A percentile compares a stretch with the other conserved stretches of the same genome.
These are phyloP conservation scores for Jacaranda copaia DNA, from an alignment of 257 asterid genomes.

Conservation along the genomic window DNA sequence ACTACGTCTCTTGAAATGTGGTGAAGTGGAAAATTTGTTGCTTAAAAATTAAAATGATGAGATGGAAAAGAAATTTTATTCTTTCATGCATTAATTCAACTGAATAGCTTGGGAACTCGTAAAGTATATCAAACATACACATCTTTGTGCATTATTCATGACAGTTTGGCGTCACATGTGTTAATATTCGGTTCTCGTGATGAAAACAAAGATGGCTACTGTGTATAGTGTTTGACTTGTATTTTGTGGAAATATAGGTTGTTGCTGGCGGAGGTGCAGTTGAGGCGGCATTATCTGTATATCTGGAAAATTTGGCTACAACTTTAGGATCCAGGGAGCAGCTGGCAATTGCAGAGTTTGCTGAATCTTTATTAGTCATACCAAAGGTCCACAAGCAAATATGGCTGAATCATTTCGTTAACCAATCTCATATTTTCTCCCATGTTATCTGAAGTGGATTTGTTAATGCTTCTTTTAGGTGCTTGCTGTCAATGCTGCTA, in stretches of 20 bases:
- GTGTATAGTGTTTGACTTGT: conserved; percentile 4
- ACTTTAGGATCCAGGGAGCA: conserved; percentile 98
- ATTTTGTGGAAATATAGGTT: conserved; percentile 57
- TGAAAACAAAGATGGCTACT: neutral
- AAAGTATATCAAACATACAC: neutral
- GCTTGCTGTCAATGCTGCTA: conserved; percentile 98
- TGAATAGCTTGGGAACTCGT: neutral
- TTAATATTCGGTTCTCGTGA: neutral
- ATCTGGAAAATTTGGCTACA: conserved; percentile 89
- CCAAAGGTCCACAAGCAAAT: conserved; percentile 71
- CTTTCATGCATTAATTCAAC: neutral
- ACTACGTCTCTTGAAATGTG: conserved; percentile 15
- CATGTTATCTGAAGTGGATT: neutral
- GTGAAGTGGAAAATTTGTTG: no score
- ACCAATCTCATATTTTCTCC: neutral
- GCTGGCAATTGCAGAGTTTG: conserved; percentile 96
- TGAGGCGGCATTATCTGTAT: conserved; percentile 92
- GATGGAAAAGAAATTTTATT: neutral
- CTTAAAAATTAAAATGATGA: neutral
- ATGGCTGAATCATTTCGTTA: conserved; percentile 16
- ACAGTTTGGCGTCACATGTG: neutral
- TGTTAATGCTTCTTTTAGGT: conserved; percentile 57
- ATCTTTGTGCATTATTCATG: neutral
- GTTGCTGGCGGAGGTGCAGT: conserved; percentile 99
- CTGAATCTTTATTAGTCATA: conserved; percentile 84